Conservation (phyloP, 2,329 filamentous ascomycete species). For the Bimuria novae-zelandiae region DNA sequence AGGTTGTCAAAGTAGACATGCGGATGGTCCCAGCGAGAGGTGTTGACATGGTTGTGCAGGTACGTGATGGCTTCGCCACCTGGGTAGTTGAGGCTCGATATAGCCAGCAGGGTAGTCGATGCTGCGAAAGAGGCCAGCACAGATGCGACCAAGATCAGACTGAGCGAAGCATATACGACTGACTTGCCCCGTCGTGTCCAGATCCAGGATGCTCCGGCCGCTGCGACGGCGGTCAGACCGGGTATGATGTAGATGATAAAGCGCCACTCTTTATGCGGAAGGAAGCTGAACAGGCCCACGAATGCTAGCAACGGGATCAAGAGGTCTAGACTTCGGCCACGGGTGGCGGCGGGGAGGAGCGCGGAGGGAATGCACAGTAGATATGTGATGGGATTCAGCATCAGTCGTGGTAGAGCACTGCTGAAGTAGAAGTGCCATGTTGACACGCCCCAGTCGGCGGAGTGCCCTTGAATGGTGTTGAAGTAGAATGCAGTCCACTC, state of each 20-base stretch:
- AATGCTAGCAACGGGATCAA: constrained; percentile 72
- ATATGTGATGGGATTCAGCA: constrained; percentile 76
- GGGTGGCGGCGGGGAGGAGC: constrained; percentile 53
- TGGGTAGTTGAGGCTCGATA: constrained; percentile 92
- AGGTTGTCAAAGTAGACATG: constrained; percentile 63
- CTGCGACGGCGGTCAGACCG: constrained; percentile 75
- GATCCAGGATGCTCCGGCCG: constrained; percentile 68
- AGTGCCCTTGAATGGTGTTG: constrained; percentile 84
- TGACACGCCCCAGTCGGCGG: constrained; percentile 84
- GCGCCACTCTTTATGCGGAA: constrained; percentile 94
- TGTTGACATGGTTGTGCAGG: constrained; percentile 42
- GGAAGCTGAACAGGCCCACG: constrained; percentile 78
- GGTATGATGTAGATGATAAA: constrained; percentile 92
- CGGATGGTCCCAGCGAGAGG: constrained; percentile 20
- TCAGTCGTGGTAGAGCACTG: constrained; percentile 77
- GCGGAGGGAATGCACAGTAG: constrained; percentile 57
- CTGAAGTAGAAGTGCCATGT: constrained; percentile 87
- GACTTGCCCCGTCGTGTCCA: constrained; percentile 69
- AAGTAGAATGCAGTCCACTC: constrained; percentile 88
- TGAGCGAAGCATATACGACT: constrained; percentile 58
- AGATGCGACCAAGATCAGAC: constrained; percentile 62
- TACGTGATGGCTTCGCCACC: constrained; percentile 75
- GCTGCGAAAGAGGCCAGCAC: constrained; percentile 63
- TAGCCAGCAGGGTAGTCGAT: constrained; percentile 70
- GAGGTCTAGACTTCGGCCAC: constrained; percentile 54